A percentile compares a stretch with the other conserved stretches of the same genome.
These are phyloP conservation scores for Irpex lacteus DNA, from an alignment of 1,284 basidiomycete genomes.

Conservation along the genomic window DNA sequence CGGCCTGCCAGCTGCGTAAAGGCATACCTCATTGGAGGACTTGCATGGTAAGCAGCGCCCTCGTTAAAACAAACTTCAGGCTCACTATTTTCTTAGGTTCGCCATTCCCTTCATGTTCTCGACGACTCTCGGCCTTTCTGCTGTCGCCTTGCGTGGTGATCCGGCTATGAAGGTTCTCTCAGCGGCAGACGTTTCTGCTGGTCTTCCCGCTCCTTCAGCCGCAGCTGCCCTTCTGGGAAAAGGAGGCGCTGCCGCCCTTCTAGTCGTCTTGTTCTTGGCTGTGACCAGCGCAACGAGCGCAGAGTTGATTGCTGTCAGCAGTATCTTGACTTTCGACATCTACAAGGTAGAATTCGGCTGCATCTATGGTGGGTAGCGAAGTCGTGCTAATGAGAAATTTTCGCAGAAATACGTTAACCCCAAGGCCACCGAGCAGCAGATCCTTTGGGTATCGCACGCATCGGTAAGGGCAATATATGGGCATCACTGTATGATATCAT, in stretches of 20 bases:
- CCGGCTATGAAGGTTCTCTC: slow-evolving; percentile 62
- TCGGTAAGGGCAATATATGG: slow-evolving; percentile 28
- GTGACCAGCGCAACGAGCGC: slow-evolving; percentile 88
- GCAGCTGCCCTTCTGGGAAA: slow-evolving; percentile 79
- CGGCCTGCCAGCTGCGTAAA: slow-evolving; percentile 82
- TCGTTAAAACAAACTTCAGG: neutral
- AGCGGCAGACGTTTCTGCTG: slow-evolving; percentile 73
- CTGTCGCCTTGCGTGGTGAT: slow-evolving; percentile 74
- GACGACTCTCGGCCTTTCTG: slow-evolving; percentile 80
- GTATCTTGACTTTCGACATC: slow-evolving; percentile 79
- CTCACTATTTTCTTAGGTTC: slow-evolving; percentile 45
- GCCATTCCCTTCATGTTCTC: slow-evolving; percentile 81
- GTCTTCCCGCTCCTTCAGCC: slow-evolving; percentile 80
- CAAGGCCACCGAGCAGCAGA: slow-evolving; percentile 53
- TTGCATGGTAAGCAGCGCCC: slow-evolving; percentile 62
- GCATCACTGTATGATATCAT: too few species aligned
- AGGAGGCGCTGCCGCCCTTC: slow-evolving; percentile 67
- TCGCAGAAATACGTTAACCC: slow-evolving; percentile 54
- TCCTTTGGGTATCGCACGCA: slow-evolving; percentile 49
- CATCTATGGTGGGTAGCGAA: slow-evolving; percentile 2
- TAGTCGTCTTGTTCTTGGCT: slow-evolving; percentile 75
- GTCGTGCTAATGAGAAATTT: neutral
- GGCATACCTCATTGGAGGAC: slow-evolving; percentile 86
- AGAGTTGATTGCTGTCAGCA: slow-evolving; percentile 87
- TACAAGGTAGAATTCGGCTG: slow-evolving; percentile 38